Percentiles rank a stretch among this genome's conserved stretches.
Conservation (phyloP, 2,329 filamentous ascomycete genomes). For the Neopestalotiopsis rosae region DNA sequence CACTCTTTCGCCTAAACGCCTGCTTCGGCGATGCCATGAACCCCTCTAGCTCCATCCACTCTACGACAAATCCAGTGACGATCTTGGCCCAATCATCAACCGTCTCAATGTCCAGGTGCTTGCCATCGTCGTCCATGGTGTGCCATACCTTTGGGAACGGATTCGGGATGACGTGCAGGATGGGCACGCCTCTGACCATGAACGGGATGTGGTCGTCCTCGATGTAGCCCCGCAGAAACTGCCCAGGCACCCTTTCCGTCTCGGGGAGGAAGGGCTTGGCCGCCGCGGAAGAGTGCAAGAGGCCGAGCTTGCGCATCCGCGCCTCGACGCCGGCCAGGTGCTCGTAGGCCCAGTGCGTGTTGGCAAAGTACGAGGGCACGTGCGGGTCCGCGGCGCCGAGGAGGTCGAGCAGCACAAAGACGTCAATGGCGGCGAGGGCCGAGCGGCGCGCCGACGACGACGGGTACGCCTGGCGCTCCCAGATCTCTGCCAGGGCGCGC, state of each 20-base stretch:
- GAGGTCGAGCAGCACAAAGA: constrained; percentile 92
- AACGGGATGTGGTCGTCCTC: constrained; percentile 94
- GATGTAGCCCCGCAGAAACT: constrained; percentile 60
- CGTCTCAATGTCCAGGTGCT: constrained; percentile 80
- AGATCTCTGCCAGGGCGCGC: constrained; percentile 77
- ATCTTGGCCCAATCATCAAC: constrained; percentile 89
- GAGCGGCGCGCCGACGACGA: constrained; percentile 77
- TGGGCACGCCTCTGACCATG: constrained; percentile 81
- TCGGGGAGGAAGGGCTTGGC: constrained; percentile 70
- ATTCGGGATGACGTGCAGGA: constrained; percentile 86
- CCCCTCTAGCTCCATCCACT: constrained; percentile 82
- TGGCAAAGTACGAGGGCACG: constrained; percentile 86
- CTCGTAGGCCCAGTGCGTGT: constrained; percentile 92
- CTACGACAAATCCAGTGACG: constrained; percentile 81
- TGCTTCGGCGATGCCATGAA: constrained; percentile 27
- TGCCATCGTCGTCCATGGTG: constrained; percentile 79
- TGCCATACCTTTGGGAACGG: constrained; percentile 91
- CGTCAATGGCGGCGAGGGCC: constrained; percentile 77
- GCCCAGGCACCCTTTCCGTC: constrained; percentile 52
- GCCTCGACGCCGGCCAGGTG: constrained; percentile 76
- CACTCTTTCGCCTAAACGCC: constrained; percentile 17
- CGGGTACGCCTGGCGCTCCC: constrained; percentile 75
- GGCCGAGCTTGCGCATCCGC: constrained; percentile 69
- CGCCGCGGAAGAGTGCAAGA: constrained; percentile 56
- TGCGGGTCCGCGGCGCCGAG: constrained; percentile 72